Evolutionary conservation across 768 basidiomycete genomes (phyloP).

Genomic region (Filobasidium floriforme): DNA sequence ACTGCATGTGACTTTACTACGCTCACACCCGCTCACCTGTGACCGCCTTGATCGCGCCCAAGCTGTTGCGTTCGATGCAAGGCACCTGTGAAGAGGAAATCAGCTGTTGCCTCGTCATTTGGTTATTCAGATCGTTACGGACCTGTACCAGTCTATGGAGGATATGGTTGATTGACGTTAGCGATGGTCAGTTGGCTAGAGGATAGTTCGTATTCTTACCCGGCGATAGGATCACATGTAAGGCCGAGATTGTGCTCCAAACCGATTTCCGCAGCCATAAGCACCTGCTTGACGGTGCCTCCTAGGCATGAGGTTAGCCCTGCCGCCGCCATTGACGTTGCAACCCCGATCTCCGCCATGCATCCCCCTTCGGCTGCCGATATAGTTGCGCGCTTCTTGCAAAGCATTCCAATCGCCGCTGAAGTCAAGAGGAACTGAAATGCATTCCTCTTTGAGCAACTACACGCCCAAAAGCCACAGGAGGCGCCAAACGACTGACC

Average conservation of each 20-base stretch:
- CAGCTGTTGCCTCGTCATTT: not conserved
- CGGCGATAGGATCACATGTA: slow-evolving; percentile 79
- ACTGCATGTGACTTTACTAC: not conserved
- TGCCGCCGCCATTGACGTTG: slow-evolving; percentile 90
- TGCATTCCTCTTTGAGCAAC: not conserved
- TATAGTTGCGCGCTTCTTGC: slow-evolving; percentile 94
- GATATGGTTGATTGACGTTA: not conserved
- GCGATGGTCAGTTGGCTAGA: not conserved
- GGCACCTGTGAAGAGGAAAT: slow-evolving; percentile 58
- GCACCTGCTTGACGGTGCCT: slow-evolving; percentile 30
- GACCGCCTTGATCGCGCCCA: slow-evolving; percentile 75
- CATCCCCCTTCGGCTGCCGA: slow-evolving; percentile 85
- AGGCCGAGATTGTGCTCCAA: slow-evolving; percentile 55
- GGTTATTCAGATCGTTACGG: not conserved
- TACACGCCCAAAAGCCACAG: slow-evolving; percentile 53
- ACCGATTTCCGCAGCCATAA: slow-evolving; percentile 71
- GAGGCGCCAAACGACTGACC: not conserved
- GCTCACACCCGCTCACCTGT: slow-evolving; percentile 46
- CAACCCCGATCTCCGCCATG: slow-evolving; percentile 68
- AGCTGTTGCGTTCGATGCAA: slow-evolving; percentile 83
- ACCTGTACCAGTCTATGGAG: not conserved
- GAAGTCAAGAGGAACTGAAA: slow-evolving; percentile 71
- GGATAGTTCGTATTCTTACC: slow-evolving; percentile 52
- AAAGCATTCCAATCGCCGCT: slow-evolving; percentile 75
- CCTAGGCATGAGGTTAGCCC: slow-evolving; percentile 94